Evolutionary conservation across 768 basidiomycete genomes (phyloP).

Genomic region (Psilocybe subaeruginosa): DNA sequence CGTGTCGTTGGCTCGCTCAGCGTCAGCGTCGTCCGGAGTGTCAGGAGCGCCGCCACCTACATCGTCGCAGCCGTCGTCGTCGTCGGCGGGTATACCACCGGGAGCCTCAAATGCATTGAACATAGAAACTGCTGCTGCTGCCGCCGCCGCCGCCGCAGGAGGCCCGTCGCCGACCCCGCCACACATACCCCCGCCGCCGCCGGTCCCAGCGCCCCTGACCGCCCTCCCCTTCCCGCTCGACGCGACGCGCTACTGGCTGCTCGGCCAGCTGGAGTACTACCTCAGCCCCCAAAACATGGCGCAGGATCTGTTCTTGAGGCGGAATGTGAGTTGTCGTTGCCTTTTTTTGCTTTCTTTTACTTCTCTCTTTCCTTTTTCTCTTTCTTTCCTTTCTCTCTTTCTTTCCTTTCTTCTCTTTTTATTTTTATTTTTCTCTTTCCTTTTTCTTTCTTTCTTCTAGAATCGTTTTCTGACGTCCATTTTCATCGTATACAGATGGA

Average conservation of each 20-base stretch:
- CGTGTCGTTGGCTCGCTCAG: slow-evolving; percentile 9
- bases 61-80: no score
- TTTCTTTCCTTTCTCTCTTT: no score
- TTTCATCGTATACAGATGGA: slow-evolving; percentile 70
- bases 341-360: no score
- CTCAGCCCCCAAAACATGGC: slow-evolving; percentile 88
- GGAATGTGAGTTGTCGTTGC: slow-evolving; percentile 61
- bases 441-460: background rate
- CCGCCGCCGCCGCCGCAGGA: slow-evolving; percentile 9
- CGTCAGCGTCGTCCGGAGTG: no score
- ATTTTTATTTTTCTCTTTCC: background rate
- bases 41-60: no score
- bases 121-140: slow-evolving; percentile 10
- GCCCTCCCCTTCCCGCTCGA: slow-evolving; percentile 62
- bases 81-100: no score
- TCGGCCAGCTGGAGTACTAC: slow-evolving; percentile 92
- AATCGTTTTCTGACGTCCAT: background rate
- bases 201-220: slow-evolving; percentile 50
- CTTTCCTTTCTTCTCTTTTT: no score
- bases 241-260: slow-evolving; percentile 64
- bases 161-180: background rate
- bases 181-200: slow-evolving; percentile 20
- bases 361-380: slow-evolving; percentile 4
- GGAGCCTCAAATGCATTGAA: no score
- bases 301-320: slow-evolving; percentile 82